Conservation (phyloP, 2,329 filamentous ascomycete species). For the Dryadomyces sulphureus region DNA sequence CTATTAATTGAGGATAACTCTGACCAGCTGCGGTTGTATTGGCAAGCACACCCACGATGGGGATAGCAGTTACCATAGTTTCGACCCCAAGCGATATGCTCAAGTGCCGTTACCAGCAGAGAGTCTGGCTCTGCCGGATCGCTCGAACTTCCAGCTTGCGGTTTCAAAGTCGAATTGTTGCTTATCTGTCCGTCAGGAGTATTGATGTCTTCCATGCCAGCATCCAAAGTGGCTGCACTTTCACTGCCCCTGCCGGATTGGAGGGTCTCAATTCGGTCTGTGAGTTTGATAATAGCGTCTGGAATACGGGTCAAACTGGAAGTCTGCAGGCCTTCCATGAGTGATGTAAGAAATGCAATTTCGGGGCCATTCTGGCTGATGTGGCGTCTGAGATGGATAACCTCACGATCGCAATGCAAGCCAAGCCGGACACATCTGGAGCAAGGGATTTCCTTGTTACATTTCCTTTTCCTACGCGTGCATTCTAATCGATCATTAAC, state of each 20-base stretch:
- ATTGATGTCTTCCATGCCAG: too few relatives aligned
- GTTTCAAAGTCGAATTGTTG: not conserved
- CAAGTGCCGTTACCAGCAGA: slow-evolving; percentile 18
- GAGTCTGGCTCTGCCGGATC: slow-evolving; percentile 7
- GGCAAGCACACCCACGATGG: slow-evolving; percentile 11
- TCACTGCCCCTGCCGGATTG: slow-evolving; percentile 4
- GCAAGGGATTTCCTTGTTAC: slow-evolving; percentile 12
- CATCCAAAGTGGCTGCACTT: not conserved
- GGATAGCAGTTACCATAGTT: slow-evolving; percentile 17
- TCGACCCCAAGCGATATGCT: slow-evolving; percentile 23
- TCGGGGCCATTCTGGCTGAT: slow-evolving; percentile 11
- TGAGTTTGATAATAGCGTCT: slow-evolving; percentile 6
- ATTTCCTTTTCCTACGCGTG: slow-evolving; percentile 12
- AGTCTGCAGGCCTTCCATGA: slow-evolving; percentile 8
- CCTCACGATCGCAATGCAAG: slow-evolving; percentile 10
- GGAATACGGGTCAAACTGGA: not conserved
- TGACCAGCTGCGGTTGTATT: slow-evolving; percentile 8
- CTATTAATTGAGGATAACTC: slow-evolving; percentile 2
- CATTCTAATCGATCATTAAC: slow-evolving; percentile 7
- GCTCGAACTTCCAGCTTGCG: not conserved
- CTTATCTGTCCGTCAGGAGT: too few relatives aligned
- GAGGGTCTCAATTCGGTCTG: slow-evolving; percentile 8
- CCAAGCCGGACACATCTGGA: slow-evolving; percentile 9
- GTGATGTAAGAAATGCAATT: slow-evolving; percentile 9
- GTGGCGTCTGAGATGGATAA: slow-evolving; percentile 9